These are phyloP conservation scores for Sarocladium strictum DNA, from an alignment of 2,329 filamentous ascomycete species.

Conservation along the genomic window DNA sequence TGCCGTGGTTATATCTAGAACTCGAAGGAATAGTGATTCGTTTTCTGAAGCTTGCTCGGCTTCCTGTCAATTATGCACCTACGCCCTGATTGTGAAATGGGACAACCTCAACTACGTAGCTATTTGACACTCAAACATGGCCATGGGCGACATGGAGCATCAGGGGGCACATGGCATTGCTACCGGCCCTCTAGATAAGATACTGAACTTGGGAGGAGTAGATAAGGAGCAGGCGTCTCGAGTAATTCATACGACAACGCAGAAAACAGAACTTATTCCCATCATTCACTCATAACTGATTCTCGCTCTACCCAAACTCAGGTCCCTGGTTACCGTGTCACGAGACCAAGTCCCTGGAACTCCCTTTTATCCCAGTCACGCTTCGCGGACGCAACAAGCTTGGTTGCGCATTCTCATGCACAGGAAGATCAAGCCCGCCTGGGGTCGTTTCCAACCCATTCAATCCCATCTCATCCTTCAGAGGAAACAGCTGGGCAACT, in stretches of 20 bases:
- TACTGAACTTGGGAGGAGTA: too few relatives aligned
- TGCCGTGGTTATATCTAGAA: too few relatives aligned
- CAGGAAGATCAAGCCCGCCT: background rate
- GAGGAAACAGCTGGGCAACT: background rate
- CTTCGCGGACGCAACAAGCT: background rate
- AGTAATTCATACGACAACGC: background rate
- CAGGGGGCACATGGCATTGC: too few relatives aligned
- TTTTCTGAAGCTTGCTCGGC: too few relatives aligned
- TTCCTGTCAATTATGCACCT: too few relatives aligned
- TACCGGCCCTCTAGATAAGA: too few relatives aligned
- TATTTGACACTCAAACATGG: too few relatives aligned
- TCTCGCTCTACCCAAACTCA: background rate
- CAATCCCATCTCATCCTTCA: background rate
- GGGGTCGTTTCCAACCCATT: background rate
- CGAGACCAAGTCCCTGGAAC: background rate
- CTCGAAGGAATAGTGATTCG: too few relatives aligned
- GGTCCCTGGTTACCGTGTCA: background rate
- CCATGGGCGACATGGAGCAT: too few relatives aligned
- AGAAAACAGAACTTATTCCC: conserved; percentile 8
- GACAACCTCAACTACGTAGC: too few relatives aligned
- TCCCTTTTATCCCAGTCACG: background rate
- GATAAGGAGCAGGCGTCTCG: too few relatives aligned
- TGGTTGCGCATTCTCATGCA: background rate
- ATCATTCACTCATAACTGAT: conserved; percentile 8
- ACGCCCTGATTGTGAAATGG: too few relatives aligned